Evolutionary conservation across 768 basidiomycete genomes (phyloP).

Genomic region (Pleurotus citrinopileatus): DNA sequence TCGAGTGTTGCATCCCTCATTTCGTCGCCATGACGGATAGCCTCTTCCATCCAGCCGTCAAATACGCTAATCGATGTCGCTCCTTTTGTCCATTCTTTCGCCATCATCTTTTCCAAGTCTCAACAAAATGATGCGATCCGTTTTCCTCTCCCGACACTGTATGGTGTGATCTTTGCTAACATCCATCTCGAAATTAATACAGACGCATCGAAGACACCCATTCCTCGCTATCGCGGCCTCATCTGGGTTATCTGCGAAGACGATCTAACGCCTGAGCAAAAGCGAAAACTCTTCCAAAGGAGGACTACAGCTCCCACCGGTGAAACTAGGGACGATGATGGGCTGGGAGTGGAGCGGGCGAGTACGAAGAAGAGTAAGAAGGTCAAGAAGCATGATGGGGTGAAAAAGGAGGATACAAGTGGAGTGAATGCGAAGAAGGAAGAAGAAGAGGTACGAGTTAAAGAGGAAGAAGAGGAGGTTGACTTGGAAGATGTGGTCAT

Average conservation of each 20-base stretch:
- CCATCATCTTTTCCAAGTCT: too few species aligned
- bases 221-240: slow-evolving; percentile 64
- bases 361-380: slow-evolving; percentile 25
- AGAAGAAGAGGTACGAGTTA: not conserved
- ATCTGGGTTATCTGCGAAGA: slow-evolving; percentile 84
- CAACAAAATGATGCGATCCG: too few species aligned
- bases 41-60: too few species aligned
- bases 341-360: slow-evolving; percentile 20
- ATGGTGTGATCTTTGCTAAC: too few species aligned
- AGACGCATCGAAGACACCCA: slow-evolving; percentile 2
- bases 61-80: too few species aligned
- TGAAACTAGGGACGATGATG: slow-evolving; percentile 10
- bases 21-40: too few species aligned
- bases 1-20: too few species aligned
- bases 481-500: slow-evolving; percentile 14
- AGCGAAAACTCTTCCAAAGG: slow-evolving; percentile 11
- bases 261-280: slow-evolving; percentile 42
- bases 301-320: slow-evolving; percentile 25
- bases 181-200: too few species aligned
- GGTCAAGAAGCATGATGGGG: not conserved
- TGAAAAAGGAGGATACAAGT: too few species aligned
- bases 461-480: slow-evolving; percentile 13
- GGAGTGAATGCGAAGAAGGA: too few species aligned
- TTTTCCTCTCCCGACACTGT: too few species aligned
- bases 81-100: too few species aligned